Percentiles rank a stretch among this genome's conserved stretches.
phyloP scores from a whole-genome alignment of 768 basidiomycete species.

The Neoboletus brunneissimus region DNA sequence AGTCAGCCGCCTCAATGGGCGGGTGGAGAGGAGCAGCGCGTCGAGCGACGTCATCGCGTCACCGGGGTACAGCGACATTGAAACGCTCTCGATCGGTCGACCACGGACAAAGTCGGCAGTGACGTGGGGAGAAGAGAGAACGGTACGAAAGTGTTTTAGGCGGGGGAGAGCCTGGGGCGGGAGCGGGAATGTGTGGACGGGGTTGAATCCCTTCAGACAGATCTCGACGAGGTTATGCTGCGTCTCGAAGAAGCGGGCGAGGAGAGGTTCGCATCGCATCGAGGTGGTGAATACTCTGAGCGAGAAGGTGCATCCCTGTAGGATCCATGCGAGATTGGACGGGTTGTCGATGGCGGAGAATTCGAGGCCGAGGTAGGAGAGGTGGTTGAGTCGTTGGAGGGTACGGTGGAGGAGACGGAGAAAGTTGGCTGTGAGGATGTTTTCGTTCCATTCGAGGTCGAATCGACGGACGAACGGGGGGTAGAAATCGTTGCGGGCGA shows the following conservation, averaged over 20 bases:
- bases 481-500: constrained; percentile 38
- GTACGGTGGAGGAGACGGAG: constrained; percentile 48
- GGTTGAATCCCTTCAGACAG: constrained; percentile 52
- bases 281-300: constrained; percentile 53
- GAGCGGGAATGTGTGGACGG: constrained; percentile 35
- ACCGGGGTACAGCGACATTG: constrained; percentile 49
- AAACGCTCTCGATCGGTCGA: constrained; percentile 49
- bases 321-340: constrained; percentile 45
- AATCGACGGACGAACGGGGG: constrained; percentile 44
- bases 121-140: constrained; percentile 47
- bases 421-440: constrained; percentile 44
- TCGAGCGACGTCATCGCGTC: constrained; percentile 42
- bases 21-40: constrained; percentile 39
- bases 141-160: constrained; percentile 49
- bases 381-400: constrained; percentile 38
- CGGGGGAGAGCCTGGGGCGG: constrained; percentile 43
- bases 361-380: constrained; percentile 49
- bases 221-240: constrained; percentile 51
- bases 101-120: constrained; percentile 45
- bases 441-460: constrained; percentile 41
- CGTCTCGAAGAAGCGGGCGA: constrained; percentile 50
- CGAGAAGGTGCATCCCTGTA: constrained; percentile 42
- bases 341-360: constrained; percentile 38
- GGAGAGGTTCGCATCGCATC: constrained; percentile 46
- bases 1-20: constrained; percentile 48